Percentiles rank a stretch among this genome's conserved stretches.
These are phyloP conservation scores for Colletotrichum incanum DNA, from an alignment of 2,329 filamentous ascomycete species.

Conservation along the genomic window DNA sequence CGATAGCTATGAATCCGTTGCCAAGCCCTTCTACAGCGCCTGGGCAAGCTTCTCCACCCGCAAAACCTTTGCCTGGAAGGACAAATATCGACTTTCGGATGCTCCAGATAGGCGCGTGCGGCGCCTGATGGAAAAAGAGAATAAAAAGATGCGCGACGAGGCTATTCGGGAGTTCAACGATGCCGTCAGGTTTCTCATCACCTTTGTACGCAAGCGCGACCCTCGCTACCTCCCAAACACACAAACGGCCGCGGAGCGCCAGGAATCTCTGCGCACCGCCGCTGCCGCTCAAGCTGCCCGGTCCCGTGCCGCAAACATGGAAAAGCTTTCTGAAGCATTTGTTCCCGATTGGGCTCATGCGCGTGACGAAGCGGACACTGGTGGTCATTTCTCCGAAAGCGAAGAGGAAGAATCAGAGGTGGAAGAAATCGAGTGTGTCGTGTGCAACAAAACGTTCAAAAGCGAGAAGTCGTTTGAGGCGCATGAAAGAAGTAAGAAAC, in stretches of 20 bases:
- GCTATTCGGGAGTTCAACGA: constrained; percentile 93
- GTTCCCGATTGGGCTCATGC: constrained; percentile 84
- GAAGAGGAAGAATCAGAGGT: constrained; percentile 67
- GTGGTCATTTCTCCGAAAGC: constrained; percentile 73
- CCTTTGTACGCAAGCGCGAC: constrained; percentile 92
- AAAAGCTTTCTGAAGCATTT: constrained; percentile 76
- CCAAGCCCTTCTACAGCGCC: constrained; percentile 83
- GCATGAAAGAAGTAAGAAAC: constrained; percentile 98
- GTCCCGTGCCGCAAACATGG: constrained; percentile 85
- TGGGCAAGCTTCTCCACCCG: constrained; percentile 89
- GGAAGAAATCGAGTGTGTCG: constrained; percentile 80
- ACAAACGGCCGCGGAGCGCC: constrained; percentile 85
- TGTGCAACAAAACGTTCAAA: constrained; percentile 86
- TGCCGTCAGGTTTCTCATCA: constrained; percentile 86
- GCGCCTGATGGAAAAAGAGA: constrained; percentile 95
- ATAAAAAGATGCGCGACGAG: constrained; percentile 86
- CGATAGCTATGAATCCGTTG: constrained; percentile 82
- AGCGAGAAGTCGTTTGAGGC: constrained; percentile 93
- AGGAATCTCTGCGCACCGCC: constrained; percentile 82
- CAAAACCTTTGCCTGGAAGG: constrained; percentile 92
- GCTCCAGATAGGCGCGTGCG: constrained; percentile 88
- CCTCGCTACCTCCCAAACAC: constrained; percentile 85
- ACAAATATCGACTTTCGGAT: constrained; percentile 86
- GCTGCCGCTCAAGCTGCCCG: constrained; percentile 88
- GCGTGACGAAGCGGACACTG: constrained; percentile 61